Evolutionary conservation across 768 basidiomycete genomes (phyloP), one percentile per base, ranked within the genome.

Genomic region (Termitomyces sp.): DNA sequence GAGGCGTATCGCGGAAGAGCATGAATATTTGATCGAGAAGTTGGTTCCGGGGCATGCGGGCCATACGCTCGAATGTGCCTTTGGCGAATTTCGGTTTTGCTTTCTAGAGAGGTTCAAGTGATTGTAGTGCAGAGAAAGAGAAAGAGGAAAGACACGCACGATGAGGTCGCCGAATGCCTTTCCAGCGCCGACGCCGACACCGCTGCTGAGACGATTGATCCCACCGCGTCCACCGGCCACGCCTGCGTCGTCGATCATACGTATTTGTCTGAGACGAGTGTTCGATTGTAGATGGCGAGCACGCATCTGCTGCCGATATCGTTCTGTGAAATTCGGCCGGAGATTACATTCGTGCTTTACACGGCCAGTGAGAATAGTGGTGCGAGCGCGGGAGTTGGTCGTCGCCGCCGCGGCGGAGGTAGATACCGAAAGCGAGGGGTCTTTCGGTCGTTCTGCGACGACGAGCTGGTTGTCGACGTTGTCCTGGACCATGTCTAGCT

Each of bases 21-120:
- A 72, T 63, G 72, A 95, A 95, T 42, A 97, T 78, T 55, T 87
- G 74, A 69, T 97, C 92, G 69, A 93, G 78, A 8, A 97, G 81
- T 67, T 95, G 89, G 72, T 93, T 89, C 55, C 88, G 80, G 6
- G 92, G 92, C 73, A 97, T 86, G 68, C 94, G 90, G n/a, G 90
- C 87, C 83, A 91, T 89, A 63, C 90, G 88, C 71, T 94, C 92
- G 73, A 89, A 89, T 14, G 81, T 75, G 29, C 87, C 87, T 63
- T 90, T 90, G 18, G 77, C 69, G 1, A 75, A 78, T 68, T 88
- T 90, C 39, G 74, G 80, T 71, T 87, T 90, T 16, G 83, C 76
- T 79, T 82, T 83, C 87, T 87, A 22, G 13, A 32, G 6, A 32
- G 20, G 13, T 61, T 13, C 16, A 13, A 34, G 6, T 26, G 58